Evolutionary conservation across 768 basidiomycete species (phyloP).

Genomic region (Suillus hirtellus): DNA sequence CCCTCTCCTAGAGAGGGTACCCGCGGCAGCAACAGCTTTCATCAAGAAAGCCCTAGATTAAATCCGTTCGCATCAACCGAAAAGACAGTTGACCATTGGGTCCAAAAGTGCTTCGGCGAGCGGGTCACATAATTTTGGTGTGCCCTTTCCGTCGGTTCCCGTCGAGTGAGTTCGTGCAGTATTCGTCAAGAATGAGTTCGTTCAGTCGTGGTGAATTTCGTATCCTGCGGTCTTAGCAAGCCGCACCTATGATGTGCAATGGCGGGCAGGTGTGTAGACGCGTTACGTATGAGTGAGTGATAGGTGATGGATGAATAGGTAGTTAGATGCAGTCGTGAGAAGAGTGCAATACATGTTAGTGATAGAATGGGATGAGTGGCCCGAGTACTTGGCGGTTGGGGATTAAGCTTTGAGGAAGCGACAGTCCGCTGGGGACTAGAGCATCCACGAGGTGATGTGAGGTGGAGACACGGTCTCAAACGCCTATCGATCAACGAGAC

Average conservation of each 20-base stretch:
- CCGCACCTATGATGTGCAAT: constrained; percentile 20
- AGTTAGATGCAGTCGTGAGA: constrained; percentile 23
- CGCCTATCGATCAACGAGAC: constrained; percentile 49
- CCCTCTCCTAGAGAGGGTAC: constrained; percentile 34
- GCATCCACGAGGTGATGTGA: constrained; percentile 21
- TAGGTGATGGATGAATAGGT: constrained; percentile 26
- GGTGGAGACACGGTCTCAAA: constrained; percentile 31
- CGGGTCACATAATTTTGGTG: constrained; percentile 24
- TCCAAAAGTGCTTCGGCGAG: constrained; percentile 15
- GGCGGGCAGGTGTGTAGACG: constrained; percentile 18
- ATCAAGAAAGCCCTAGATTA: constrained; percentile 23
- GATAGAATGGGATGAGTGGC: constrained; percentile 22
- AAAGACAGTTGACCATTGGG: constrained; percentile 16
- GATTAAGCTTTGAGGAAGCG: constrained; percentile 25
- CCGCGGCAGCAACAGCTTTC: constrained; percentile 25
- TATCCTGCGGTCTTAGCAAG: constrained; percentile 34
- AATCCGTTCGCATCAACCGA: constrained; percentile 15
- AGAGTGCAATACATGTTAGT: constrained; percentile 22
- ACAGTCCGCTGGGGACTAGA: constrained; percentile 31
- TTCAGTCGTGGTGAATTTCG: constrained; percentile 31
- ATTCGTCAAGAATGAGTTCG: constrained; percentile 40
- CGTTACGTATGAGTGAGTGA: constrained; percentile 18
- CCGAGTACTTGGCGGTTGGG: constrained; percentile 22
- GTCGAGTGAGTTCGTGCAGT: constrained; percentile 31
- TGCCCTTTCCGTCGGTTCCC: constrained; percentile 27